Conservation (phyloP, 192 early-diverging fungal species). For the Coemansia sp. region DNA sequence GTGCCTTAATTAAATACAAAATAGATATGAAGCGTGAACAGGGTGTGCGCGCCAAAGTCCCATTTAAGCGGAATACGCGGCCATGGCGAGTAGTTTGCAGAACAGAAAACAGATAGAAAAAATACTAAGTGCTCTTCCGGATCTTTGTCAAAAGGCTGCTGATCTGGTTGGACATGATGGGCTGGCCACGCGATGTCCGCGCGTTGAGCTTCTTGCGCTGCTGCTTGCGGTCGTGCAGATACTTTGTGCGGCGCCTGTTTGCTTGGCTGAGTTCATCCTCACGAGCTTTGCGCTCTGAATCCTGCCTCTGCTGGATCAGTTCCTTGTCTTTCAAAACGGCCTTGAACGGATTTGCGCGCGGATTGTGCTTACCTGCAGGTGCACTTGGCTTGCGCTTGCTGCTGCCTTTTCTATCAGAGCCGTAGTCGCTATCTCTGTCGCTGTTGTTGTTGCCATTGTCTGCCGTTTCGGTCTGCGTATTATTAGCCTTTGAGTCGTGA, state of each 20-base stretch:
- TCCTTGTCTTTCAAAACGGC: constrained; percentile 34
- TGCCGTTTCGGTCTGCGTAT: neutral
- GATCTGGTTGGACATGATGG: constrained; percentile 43
- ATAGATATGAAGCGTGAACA: no score
- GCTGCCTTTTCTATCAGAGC: neutral
- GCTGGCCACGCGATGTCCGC: constrained; percentile 40
- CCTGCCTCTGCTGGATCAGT: constrained; percentile 9
- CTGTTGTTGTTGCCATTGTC: neutral
- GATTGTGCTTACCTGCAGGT: constrained; percentile 10
- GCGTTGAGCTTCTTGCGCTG: constrained; percentile 35
- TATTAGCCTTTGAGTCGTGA: neutral
- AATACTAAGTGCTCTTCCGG: constrained; percentile 14
- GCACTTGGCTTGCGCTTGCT: neutral
- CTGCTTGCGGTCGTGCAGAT: constrained; percentile 31
- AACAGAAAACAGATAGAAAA: neutral
- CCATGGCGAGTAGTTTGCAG: neutral
- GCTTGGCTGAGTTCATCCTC: constrained; percentile 23
- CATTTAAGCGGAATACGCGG: no score
- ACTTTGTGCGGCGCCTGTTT: constrained; percentile 20
- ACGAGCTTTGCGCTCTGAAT: constrained; percentile 21
- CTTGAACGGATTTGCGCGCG: constrained; percentile 40
- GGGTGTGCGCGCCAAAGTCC: no score
- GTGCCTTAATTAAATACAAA: constrained; percentile 2
- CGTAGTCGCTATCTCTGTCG: neutral
- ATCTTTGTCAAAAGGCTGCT: constrained; percentile 32